Evolutionary conservation across 441 rosid genomes (phyloP), one percentile per base, ranked within the genome.

Genomic region (Daphne laureola): DNA sequence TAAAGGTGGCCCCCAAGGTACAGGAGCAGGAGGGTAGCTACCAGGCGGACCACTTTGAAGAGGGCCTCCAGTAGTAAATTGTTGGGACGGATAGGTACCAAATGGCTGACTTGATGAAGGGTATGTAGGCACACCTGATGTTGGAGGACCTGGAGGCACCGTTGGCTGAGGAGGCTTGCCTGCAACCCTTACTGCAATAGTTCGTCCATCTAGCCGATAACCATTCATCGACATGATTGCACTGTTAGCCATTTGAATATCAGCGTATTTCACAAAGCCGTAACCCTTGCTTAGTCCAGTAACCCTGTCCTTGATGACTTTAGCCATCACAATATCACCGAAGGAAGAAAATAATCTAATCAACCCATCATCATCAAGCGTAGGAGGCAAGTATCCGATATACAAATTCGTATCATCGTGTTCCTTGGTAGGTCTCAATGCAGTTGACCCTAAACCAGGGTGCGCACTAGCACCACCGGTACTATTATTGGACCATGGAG

Each of bases 251-350:
- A 81, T 87, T 69, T 89, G 87, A 43, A 83, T 73, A 70, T 85
- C 92, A 15, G 90, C 78, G 68, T 87, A 89, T 75, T 93, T 93
- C 27, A 87, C 86, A 74, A 93, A 93, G 49, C 96, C 98, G 71
- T 93, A 93, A 45, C 96, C 93, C 66, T 80, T 80, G 74, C 96
- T 90, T 70, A 79, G 43, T 50, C 89, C 96, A 43, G 95, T 76
- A 54, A 65, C 53, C 43, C 79, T 73, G 67, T 93, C 99, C 74
- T 90, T 93, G 46, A 93, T 82, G 53, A 93, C 97, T 79, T 93
- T 93, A 54, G 97, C 98, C 97, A 79, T 87, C 63, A 80, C 95
- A 62, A 93, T 93, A 42, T 93, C 84, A 48, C 98, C 98, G 67
- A 79, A 93, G 48, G 95, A 43, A 2, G 95, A 74, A 63, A 93